Base-by-base conservation (phyloP, 2,329 filamentous ascomycete genomes). In the Sordariomycetes sp. region DNA sequence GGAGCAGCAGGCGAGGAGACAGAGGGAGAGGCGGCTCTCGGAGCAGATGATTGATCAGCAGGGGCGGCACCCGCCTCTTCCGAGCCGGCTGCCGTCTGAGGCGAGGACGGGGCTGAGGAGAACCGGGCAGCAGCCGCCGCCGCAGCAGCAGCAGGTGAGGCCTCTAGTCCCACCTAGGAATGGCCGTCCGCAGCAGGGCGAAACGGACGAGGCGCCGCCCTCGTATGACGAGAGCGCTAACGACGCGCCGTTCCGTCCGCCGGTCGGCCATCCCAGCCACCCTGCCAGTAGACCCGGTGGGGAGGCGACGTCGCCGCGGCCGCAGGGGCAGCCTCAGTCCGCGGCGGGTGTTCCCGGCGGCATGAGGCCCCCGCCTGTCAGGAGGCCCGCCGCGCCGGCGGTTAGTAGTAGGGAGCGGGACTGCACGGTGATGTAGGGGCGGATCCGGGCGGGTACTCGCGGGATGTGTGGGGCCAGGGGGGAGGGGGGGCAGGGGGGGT, bases 21-120 rank as follows among this genome's bases (percentile, higher is more conserved):
- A 77, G 12, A 76, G 82, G n/a, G 85, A 90, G 67, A 83, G 82
- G 57, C 74, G 82, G 58, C 74, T 89, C 1, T 87, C 84, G 0
- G 84, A 87, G 64, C 82, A 84, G 60, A 87, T 79, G 62, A 87
- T 90, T 58, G 81, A 86, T 62, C 82, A 83, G 61, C 81, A 85
- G 65, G 79, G 73, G 6, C 70, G 73, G 39, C 52, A 57, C 54
- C 51, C 48, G 17, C 56, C 34, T 20, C 28, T 28, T 35, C 35
- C 51, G 15, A 32, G 20, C 50, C 52, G 52, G 7, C 35, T 50
- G 7, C 34, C 51, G 12, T 32, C 50, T 3, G 35, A 25, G 12
- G 13, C 24, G 10, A 39, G 17, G 32, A 42, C 15, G 13, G 51
- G 50, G 8, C 34, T 54, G 10, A 50, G 56, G 20, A 32, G 59